Evolutionary conservation across 257 asterid genomes (phyloP), one percentile per base, ranked within the genome.

Genomic region (Salvia rosmarinus): DNA sequence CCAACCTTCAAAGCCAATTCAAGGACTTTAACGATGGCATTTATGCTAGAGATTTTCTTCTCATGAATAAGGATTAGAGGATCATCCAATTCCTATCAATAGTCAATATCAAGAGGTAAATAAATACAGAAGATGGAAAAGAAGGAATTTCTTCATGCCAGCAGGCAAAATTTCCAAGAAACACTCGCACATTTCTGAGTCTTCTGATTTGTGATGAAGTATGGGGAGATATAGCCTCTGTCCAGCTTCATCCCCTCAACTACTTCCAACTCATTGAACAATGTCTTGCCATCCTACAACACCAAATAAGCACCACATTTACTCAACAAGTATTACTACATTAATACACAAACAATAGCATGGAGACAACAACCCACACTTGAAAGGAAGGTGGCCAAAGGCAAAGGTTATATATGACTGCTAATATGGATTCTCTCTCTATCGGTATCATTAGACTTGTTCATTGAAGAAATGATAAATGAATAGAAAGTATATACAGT

Each of bases 181-280:
- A 23, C n/a, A 72, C 97, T 79, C 85, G 89, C 97, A 70, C 99
- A 94, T 88, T 94, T 91, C 90, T 94, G 99, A 54, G 80, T 94
- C 82, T 94, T 94, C 70, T 79, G 85, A 77, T 94, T 89, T 47
- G 99, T 94, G 70, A 94, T 88, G 85, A 94, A 94, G 73, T 94
- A 94, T 0, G 99, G 99, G 11, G 99, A 94, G 54, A 94, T 91
- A 67, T 89, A 91, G 50, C 99, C 99, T 72, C 99, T 80, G 74
- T 91, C 97, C 39, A 94, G 74, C 82, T 94, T 94, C 99, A 94
- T 94, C 35, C 99, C 99, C 79, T 94, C 99, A 21, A 94, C 98
- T 61, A 94, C 99, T 80, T 89, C 99, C 86, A 94, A 72, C 77
- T 95, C 98, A 78, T 95, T 88, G 68, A 73, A 82, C 78, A 95